Base-by-base conservation (phyloP, 441 rosid genomes). In the Sinapis alba region DNA sequence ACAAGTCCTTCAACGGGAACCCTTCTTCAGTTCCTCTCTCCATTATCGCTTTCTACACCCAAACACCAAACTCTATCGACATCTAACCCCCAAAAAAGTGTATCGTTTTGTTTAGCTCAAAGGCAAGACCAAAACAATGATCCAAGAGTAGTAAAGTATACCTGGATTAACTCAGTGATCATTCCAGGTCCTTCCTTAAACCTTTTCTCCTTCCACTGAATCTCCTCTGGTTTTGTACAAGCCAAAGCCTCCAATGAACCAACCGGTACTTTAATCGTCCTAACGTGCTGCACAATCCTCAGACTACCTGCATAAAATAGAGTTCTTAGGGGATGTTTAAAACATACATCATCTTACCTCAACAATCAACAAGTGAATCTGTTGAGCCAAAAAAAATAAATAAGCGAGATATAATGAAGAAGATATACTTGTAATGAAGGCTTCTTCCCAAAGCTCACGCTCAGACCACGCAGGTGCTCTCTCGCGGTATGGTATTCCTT, bases 351-450 rank as follows among this genome's bases (percentile, higher is more conserved):
- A 4, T 11, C 4, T 47, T 45, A 45, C 0, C n/a, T 60, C 65
- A 61, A 43, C 28, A 58, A 9, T 61, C 59, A 41, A 24, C 62
- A 50, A 23, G 15, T 24, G 1, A 11, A n/a, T n/a, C n/a, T n/a
- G n/a, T n/a, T n/a, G n/a, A n/a, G n/a, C n/a, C n/a, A n/a, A n/a
- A n/a, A n/a, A n/a, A n/a, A n/a, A n/a, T n/a, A n/a, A n/a, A n/a
- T n/a, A n/a, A n/a, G n/a, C n/a, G n/a, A n/a, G n/a, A n/a, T n/a
- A n/a, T n/a, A n/a, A n/a, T n/a, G n/a, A n/a, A n/a, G n/a, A n/a
- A n/a, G n/a, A n/a, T n/a, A n/a, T 85, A 92, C 97, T 92, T 74
- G 97, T 94, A 73, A 94, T 75, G 78, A 94, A 94, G 58, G 97
- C 96, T 80, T 94, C 98, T 80, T 88, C 83, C 97, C 97, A 90